Conservation (phyloP, 495 filamentous ascomycete genomes). For the Daldinia childiae region DNA sequence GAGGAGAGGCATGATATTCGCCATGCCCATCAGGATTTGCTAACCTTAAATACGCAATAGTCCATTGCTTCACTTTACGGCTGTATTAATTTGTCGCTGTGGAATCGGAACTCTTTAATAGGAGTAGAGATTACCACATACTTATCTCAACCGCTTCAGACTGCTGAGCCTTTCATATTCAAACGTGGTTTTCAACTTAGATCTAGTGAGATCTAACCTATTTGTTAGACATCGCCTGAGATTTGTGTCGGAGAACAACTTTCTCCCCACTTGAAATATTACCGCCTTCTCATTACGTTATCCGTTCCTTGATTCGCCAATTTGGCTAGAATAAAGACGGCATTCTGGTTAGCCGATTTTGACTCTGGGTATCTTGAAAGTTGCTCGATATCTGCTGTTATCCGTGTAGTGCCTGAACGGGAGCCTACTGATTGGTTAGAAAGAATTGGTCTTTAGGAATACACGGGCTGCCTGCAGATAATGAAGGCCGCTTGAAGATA, state of each 20-base stretch:
- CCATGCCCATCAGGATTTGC: constrained; percentile 17
- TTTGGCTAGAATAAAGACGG: constrained; percentile 23
- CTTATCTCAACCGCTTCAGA: not conserved
- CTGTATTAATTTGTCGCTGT: constrained; percentile 1
- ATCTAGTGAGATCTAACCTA: not conserved
- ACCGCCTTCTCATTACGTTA: not conserved
- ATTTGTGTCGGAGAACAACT: constrained; percentile 8
- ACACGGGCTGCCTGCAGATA: constrained; percentile 37
- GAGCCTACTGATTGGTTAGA: constrained; percentile 29
- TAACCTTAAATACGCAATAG: not conserved
- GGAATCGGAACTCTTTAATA: not conserved
- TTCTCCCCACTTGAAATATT: constrained; percentile 15
- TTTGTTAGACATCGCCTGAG: not conserved
- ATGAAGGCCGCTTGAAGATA: constrained; percentile 35
- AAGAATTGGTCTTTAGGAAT: constrained; percentile 20
- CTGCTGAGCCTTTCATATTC: constrained; percentile 1
- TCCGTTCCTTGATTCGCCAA: constrained; percentile 7
- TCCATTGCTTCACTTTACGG: not conserved
- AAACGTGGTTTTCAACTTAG: not conserved
- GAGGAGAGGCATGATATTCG: not conserved
- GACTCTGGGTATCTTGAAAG: constrained; percentile 26
- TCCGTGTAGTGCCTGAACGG: constrained; percentile 25
- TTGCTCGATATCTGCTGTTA: constrained; percentile 36
- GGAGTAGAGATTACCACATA: not conserved
- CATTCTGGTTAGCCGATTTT: constrained; percentile 17